Conservation (phyloP, 495 filamentous ascomycete species). For the Penicillium macrosclerotiorum region DNA sequence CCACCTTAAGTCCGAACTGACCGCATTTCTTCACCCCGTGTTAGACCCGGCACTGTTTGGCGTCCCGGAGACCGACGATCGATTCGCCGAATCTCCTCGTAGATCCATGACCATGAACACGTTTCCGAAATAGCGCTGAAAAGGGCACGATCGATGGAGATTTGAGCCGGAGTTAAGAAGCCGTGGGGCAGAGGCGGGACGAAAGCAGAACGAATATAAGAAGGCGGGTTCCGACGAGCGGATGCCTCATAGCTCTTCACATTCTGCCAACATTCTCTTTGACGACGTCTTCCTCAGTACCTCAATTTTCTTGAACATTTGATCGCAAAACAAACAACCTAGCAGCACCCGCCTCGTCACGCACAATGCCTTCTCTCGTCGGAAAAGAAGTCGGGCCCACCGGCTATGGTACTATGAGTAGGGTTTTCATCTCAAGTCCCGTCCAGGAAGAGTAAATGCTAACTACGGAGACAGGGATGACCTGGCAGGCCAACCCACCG, state of each 20-base stretch:
- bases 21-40: background rate
- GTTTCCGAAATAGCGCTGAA: background rate
- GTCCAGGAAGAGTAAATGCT: background rate
- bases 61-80: constrained; percentile 12
- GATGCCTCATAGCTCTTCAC: too few relatives aligned
- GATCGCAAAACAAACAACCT: background rate
- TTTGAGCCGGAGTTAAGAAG: background rate
- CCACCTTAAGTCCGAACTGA: constrained; percentile 9
- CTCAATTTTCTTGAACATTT: background rate
- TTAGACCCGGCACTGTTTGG: background rate
- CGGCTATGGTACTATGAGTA: constrained; percentile 50
- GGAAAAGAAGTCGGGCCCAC: constrained; percentile 46
- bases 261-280: too few relatives aligned
- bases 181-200: background rate
- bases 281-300: too few relatives aligned
- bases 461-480: constrained; percentile 58
- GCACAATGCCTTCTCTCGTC: constrained; percentile 39
- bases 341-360: background rate
- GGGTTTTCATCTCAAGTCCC: background rate
- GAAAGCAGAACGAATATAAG: constrained; percentile 1
- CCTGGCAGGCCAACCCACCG: constrained; percentile 62
- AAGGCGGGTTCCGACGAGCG: background rate
- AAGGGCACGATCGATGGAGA: background rate
- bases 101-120: too few relatives aligned
- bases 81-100: background rate